These are phyloP conservation scores for Pichia inconspicua DNA, from an alignment of 1,139 yeast genomes.

Conservation along the genomic window DNA sequence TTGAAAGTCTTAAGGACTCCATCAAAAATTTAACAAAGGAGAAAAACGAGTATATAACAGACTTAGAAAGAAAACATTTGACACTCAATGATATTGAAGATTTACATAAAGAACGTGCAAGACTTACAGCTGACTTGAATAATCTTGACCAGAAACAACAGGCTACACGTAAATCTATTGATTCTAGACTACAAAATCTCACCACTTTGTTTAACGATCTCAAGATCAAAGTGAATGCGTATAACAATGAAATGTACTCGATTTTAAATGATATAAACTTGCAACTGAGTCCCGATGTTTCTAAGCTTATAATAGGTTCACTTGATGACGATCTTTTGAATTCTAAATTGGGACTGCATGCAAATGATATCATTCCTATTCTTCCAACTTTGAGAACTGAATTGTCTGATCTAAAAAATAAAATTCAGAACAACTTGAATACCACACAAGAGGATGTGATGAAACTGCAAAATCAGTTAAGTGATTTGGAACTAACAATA, in stretches of 20 bases:
- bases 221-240: conserved; percentile 10
- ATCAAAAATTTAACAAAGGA: conserved; percentile 38
- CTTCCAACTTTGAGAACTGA: conserved; percentile 17
- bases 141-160: conserved; percentile 36
- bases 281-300: conserved; percentile 12
- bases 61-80: conserved; percentile 48
- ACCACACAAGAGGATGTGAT: conserved; percentile 49
- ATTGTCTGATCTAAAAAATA: conserved; percentile 31
- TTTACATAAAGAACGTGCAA: conserved; percentile 54
- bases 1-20: conserved; percentile 39
- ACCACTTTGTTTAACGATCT: conserved; percentile 20
- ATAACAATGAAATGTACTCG: conserved; percentile 24
- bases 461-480: conserved; percentile 52
- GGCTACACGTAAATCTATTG: conserved; percentile 32
- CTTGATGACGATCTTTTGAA: conserved; percentile 20
- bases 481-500: conserved; percentile 45
- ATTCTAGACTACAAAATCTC: conserved; percentile 41
- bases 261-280: conserved; percentile 16
- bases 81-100: conserved; percentile 56
- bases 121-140: conserved; percentile 50
- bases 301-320: conserved; percentile 17
- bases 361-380: conserved; percentile 29
- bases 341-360: conserved; percentile 33
- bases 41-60: conserved; percentile 38
- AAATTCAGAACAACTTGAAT: conserved; percentile 24